Percentiles rank a stretch among this genome's conserved stretches.
These are phyloP conservation scores for Geopyxis carbonaria DNA, from an alignment of 495 filamentous ascomycete genomes.

Conservation along the genomic window DNA sequence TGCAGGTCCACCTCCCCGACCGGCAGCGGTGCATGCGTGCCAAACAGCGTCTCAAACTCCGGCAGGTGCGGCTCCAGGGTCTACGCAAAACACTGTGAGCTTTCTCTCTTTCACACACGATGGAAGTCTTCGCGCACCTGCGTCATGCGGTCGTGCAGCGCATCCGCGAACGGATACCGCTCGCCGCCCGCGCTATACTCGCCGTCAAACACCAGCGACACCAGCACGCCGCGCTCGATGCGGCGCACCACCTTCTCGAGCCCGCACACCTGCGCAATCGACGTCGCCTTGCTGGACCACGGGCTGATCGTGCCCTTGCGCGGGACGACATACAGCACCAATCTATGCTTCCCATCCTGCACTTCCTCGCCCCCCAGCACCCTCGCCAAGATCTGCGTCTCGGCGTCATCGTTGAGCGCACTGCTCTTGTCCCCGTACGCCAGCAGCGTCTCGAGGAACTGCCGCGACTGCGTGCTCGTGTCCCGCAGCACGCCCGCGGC, in stretches of 20 bases:
- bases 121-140: slow-evolving; percentile 18
- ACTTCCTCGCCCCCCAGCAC: slow-evolving; percentile 26
- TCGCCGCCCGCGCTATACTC: slow-evolving; percentile 28
- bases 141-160: slow-evolving; percentile 86
- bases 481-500: slow-evolving; percentile 25
- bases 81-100: slow-evolving; percentile 27
- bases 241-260: slow-evolving; percentile 53
- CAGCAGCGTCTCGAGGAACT: slow-evolving; percentile 42
- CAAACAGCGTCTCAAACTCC: slow-evolving; percentile 58
- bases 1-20: slow-evolving; percentile 58
- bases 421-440: slow-evolving; percentile 37
- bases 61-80: slow-evolving; percentile 47
- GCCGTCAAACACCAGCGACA: slow-evolving; percentile 44
- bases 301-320: slow-evolving; percentile 74
- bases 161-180: slow-evolving; percentile 45
- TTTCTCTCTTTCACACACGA: background rate
- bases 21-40: slow-evolving; percentile 49
- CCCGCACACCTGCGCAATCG: slow-evolving; percentile 83
- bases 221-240: slow-evolving; percentile 69
- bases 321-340: slow-evolving; percentile 49
- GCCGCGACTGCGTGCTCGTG: slow-evolving; percentile 25
- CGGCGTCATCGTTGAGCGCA: slow-evolving; percentile 28
- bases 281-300: slow-evolving; percentile 93
- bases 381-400: slow-evolving; percentile 20
- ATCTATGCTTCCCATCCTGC: slow-evolving; percentile 30